Evolutionary conservation across 129 eudicot genomes (phyloP), one percentile per base, ranked within the genome.

Genomic region (Flaveria brownii): DNA sequence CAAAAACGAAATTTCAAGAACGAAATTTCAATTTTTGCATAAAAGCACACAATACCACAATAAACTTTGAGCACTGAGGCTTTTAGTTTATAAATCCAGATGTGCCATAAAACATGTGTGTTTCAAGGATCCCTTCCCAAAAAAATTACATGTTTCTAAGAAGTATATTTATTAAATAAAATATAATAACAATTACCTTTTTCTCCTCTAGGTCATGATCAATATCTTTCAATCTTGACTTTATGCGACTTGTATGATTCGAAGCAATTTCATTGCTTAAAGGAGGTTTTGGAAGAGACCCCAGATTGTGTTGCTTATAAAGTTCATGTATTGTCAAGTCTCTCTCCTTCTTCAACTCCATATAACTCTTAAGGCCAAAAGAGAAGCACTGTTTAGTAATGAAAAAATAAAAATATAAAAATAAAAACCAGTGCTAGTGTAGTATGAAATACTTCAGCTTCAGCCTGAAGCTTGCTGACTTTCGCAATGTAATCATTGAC

Each of bases 281-380:
- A 51, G 96, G 91, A 18, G 70, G 18, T 72, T 68, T 71, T 22
- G 90, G 87, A 68, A 89, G 80, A 61, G 86, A 18, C 57, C 98
- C 98, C 55, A 94, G 62, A 83, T 91, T 91, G 75, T 81, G 84
- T 72, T 78, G 83, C 68, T 60, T 78, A 81, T 80, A 84, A 72
- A 94, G 84, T 69, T 85, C 68, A 52, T 78, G 87, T 68, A 94
- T 83, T 16, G 42, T 78, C 8, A 22, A 70, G 68, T 94, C 93
- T 82, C 97, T 91, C 71, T 94, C 96, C 65, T 75, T 76, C 86
- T 94, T 91, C 84, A 78, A 70, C 18, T 79, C 62, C 84, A 52
- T 18, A 79, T 77, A 81, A 73, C 49, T 90, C 96, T 93, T 93
- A 78, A 73, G 23, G 52, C 63, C 69, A 79, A 79, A 61, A 67